A percentile compares a stretch with the other conserved stretches of the same genome.
Evolutionary conservation across 1,284 basidiomycete genomes (phyloP).

Genomic region (Acaromyces ingoldii): DNA sequence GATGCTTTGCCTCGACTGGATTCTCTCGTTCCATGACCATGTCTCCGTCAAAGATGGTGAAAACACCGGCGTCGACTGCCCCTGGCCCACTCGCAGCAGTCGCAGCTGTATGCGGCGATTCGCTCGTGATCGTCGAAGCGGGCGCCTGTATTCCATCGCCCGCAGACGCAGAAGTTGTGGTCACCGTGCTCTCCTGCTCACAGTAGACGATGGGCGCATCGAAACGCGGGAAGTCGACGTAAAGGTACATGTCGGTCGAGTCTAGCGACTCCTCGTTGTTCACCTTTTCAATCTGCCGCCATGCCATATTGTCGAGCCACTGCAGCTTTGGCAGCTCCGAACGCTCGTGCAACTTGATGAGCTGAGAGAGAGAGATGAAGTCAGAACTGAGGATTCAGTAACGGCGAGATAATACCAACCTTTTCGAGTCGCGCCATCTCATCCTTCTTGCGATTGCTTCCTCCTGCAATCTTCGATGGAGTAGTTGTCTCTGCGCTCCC

Average conservation of each 20-base stretch:
- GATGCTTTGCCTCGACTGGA: slow-evolving; percentile 94
- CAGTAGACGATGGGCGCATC: slow-evolving; percentile 97
- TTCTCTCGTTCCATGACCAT: slow-evolving; percentile 69
- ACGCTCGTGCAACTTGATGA: slow-evolving; percentile 92
- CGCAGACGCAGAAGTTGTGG: slow-evolving; percentile 1
- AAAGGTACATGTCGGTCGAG: slow-evolving; percentile 62
- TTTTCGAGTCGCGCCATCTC: slow-evolving; percentile 93
- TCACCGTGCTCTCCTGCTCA: slow-evolving; percentile 51
- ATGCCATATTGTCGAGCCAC: slow-evolving; percentile 90
- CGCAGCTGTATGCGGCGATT: background rate
- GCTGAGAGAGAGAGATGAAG: slow-evolving; percentile 54
- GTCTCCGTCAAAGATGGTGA: slow-evolving; percentile 90
- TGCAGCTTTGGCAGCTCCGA: slow-evolving; percentile 89
- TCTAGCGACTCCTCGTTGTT: slow-evolving; percentile 25
- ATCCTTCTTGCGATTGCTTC: slow-evolving; percentile 57
- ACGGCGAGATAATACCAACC: slow-evolving; percentile 54
- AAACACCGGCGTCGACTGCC: slow-evolving; percentile 58
- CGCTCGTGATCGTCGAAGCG: background rate
- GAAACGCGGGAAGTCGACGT: slow-evolving; percentile 92
- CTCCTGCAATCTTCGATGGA: slow-evolving; percentile 54
- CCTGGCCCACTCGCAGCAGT: slow-evolving; percentile 21
- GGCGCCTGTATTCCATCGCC: background rate
- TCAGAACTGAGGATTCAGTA: background rate
- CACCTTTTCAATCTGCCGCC: slow-evolving; percentile 80
- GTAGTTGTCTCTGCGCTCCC: slow-evolving; percentile 74